These are phyloP conservation scores for Fusarium zealandicum DNA, from an alignment of 2,329 filamentous ascomycete species.

Conservation along the genomic window DNA sequence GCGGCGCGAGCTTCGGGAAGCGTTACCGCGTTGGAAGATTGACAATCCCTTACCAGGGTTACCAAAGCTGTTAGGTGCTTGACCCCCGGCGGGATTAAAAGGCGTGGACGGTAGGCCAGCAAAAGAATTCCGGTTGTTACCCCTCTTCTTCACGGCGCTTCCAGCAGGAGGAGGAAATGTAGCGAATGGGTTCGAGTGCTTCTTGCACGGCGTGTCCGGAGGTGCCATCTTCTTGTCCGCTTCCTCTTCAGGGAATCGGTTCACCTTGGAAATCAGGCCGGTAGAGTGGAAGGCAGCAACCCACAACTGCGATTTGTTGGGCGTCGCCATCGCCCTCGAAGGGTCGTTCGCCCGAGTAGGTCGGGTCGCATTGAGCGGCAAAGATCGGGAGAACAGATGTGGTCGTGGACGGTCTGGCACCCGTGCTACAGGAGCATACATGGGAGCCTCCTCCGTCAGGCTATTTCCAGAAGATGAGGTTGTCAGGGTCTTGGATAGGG, in stretches of 20 bases:
- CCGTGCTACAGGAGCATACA: conserved; percentile 43
- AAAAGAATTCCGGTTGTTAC: conserved; percentile 73
- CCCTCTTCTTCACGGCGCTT: conserved; percentile 68
- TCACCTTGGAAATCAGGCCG: conserved; percentile 92
- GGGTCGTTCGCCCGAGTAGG: conserved; percentile 46
- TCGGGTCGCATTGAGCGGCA: conserved; percentile 50
- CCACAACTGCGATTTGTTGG: conserved; percentile 63
- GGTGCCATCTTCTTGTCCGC: conserved; percentile 69
- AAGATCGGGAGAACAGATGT: conserved; percentile 49
- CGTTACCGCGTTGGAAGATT: conserved; percentile 68
- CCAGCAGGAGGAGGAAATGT: conserved; percentile 68
- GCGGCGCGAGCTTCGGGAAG: conserved; percentile 54
- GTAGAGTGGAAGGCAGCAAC: conserved; percentile 93
- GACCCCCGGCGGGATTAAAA: conserved; percentile 67
- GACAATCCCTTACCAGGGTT: conserved; percentile 68
- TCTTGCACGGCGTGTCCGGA: conserved; percentile 97
- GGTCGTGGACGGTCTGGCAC: conserved; percentile 39
- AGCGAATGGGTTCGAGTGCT: conserved; percentile 73
- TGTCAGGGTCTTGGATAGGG: conserved; percentile 84
- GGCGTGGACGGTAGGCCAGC: conserved; percentile 78
- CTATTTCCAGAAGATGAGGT: conserved; percentile 87
- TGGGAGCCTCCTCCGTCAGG: conserved; percentile 70
- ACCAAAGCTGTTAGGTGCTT: conserved; percentile 57
- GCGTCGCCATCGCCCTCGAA: conserved; percentile 49
- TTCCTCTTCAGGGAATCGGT: conserved; percentile 78